phyloP scores from a whole-genome alignment of 192 early-diverging fungal genomes.

The Entophlyctis luteolus region DNA sequence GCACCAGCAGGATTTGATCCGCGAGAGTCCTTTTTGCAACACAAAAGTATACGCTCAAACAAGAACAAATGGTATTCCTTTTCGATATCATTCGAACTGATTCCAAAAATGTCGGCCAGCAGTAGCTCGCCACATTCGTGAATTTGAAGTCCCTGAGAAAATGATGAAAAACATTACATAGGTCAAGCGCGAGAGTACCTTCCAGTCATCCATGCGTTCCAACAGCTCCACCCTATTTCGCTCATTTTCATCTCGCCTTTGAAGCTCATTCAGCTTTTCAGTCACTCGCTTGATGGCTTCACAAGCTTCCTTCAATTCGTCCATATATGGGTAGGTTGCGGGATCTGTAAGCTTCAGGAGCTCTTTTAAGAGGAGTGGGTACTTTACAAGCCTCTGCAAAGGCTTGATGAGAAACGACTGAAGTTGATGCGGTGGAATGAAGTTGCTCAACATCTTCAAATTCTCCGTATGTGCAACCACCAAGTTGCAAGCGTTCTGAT shows the following conservation, averaged over 20 bases:
- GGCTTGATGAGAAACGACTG: constrained; percentile 95
- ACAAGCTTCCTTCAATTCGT: constrained; percentile 63
- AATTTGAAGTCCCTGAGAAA: constrained; percentile 59
- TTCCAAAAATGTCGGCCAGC: constrained; percentile 82
- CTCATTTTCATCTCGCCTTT: constrained; percentile 85
- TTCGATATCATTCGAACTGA: constrained; percentile 74
- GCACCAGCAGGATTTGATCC: constrained; percentile 51
- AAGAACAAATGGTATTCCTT: constrained; percentile 82
- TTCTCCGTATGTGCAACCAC: constrained; percentile 34
- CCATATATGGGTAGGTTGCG: constrained; percentile 39
- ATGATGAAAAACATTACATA: neutral
- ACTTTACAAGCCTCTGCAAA: constrained; percentile 96
- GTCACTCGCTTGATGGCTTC: constrained; percentile 78
- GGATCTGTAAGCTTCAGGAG: constrained; percentile 43
- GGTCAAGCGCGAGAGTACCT: constrained; percentile 37
- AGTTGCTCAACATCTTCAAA: constrained; percentile 32
- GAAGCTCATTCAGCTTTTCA: constrained; percentile 86
- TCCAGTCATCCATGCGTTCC: constrained; percentile 88
- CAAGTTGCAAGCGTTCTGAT: constrained; percentile 48
- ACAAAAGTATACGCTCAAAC: constrained; percentile 89
- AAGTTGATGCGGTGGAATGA: constrained; percentile 84
- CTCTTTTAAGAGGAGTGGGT: constrained; percentile 78
- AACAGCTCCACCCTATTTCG: constrained; percentile 74
- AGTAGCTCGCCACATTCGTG: constrained; percentile 75
- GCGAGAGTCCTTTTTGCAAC: constrained; percentile 64